Evolutionary conservation across 495 filamentous ascomycete genomes (phyloP), one percentile per base, ranked within the genome.

Genomic region (Aspergillus funiculosus): DNA sequence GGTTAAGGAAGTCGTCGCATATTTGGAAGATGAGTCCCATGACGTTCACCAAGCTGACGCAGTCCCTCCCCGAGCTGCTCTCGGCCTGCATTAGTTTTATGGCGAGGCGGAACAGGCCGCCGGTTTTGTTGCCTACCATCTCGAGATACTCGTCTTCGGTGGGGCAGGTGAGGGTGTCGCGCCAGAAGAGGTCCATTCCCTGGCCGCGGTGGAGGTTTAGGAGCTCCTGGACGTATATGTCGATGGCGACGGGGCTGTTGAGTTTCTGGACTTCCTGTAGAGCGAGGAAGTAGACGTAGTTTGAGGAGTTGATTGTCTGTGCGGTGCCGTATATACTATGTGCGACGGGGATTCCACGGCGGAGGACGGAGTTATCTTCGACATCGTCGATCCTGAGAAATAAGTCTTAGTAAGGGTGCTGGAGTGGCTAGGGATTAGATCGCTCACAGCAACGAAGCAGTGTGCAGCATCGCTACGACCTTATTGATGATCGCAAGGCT

Each of bases 71-170:
- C 30, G 71, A 73, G 18, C 66, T 64, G 50, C 84, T 87, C 61
- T 94, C 87, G 21, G 88, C 88, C 64, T 95, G 89, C 92, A 99
- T 97, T 21, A 99, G 72, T 64, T 94, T 92, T 50, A 97, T 81
- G 18, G 89, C 92, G 8, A 99, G 74, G 38, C 92, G 79, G 74
- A 99, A 97, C 6, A 99, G 76, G 2, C 92, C 92, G 19, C 92
- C 92, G 3, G 92, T 99, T 67, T 99, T 97, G 68, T 97, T 97
- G 52, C 82, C 81, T 30, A 98, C 94, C 92, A 98, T 98, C 64
- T 97, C 91, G 11, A 98, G 78, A 67, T 98, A 98, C 59, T 97
- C 91, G 50, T 95, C 89, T 67, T 97, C 91, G 34, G 79, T 89
- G 20, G 92, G 92, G 62, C 89, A 95, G 22, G 82, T 95, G 38